Base-by-base conservation (phyloP, 2,329 filamentous ascomycete genomes). In the Elsinoe fawcettii region DNA sequence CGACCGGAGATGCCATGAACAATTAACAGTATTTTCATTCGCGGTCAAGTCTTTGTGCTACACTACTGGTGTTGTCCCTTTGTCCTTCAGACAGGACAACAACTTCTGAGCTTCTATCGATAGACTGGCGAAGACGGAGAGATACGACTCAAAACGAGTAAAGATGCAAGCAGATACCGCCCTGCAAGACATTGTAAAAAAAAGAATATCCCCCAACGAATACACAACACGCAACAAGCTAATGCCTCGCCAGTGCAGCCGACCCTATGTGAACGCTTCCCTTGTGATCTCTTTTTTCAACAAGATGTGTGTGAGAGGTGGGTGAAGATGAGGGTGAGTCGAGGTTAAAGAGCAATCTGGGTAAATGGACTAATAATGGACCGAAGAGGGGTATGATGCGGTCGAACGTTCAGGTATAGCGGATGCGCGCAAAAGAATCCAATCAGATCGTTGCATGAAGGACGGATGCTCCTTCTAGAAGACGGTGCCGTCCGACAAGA, bases 401-500 rank as follows among this genome's bases (percentile, higher is more conserved):
- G 49, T 53, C 49, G 20, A 53, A 53, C 32, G 49, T 36, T 53
- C 30, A 53, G 49, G 49, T 53, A 53, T 34, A 53, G 49, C 5
- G 30, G 49, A 53, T 53, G 49, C 49, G 49, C 49, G 49, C 49
- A 53, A 39, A 53, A 53, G 32, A 37, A 53, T 34, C 49, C 49
- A 53, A 53, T 53, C 49, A 53, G 49, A 53, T 39, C 49, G 49
- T 53, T 53, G 49, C 49, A 53, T 53, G 49, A 53, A 53, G 16
- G 49, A 39, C 34, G 49, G 49, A 25, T 53, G 34, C 49, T 53
- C 49, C 49, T 5, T 39, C 54, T 83, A 96, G 70, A 99, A 97
- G 63, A 99, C 89, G 22, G 93, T 97, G 61, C 93, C 93, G 70
- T 99, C 93, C 63, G 90, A 96, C 64, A 95, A 81, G 65, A 97